These are phyloP conservation scores for Meripilus lineatus DNA, from an alignment of 1,284 basidiomycete species.

Conservation along the genomic window DNA sequence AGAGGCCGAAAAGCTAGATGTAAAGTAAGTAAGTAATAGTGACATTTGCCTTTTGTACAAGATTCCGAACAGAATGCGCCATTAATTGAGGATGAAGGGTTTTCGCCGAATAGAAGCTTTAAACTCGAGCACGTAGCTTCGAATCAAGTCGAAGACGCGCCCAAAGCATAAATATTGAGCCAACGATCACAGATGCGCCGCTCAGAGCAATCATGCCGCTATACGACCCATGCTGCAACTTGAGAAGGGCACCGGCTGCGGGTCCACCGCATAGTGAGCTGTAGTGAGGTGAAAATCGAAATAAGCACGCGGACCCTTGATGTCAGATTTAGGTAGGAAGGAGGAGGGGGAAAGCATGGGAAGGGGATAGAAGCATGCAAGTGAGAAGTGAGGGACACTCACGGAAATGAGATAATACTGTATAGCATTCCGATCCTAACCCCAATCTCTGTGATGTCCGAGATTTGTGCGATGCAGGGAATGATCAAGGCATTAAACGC, in stretches of 20 bases:
- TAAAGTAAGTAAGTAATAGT: no score
- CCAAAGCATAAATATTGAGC: constrained; percentile 48
- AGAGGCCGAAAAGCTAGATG: not conserved
- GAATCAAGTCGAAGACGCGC: constrained; percentile 42
- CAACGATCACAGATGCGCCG: constrained; percentile 49
- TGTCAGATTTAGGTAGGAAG: not conserved
- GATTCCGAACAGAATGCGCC: no score
- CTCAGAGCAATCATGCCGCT: constrained; percentile 51
- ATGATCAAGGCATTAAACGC: constrained; percentile 30
- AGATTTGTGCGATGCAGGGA: constrained; percentile 34
- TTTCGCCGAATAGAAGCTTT: no score
- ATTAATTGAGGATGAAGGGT: no score
- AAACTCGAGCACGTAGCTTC: constrained; percentile 38
- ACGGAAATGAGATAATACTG: constrained; percentile 60
- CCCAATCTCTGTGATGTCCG: constrained; percentile 48
- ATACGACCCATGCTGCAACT: constrained; percentile 40
- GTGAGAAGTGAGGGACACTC: constrained; percentile 30
- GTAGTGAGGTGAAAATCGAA: constrained; percentile 3
- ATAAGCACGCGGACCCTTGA: not conserved
- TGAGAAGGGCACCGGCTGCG: constrained; percentile 50
- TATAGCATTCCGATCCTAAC: constrained; percentile 58
- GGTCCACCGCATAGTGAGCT: constrained; percentile 60
- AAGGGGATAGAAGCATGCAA: not conserved
- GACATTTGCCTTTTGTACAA: no score
- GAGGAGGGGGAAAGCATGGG: not conserved